Evolutionary conservation across 331 rosid genomes (phyloP), one percentile per base, ranked within the genome.

Genomic region (Arachis monticola): DNA sequence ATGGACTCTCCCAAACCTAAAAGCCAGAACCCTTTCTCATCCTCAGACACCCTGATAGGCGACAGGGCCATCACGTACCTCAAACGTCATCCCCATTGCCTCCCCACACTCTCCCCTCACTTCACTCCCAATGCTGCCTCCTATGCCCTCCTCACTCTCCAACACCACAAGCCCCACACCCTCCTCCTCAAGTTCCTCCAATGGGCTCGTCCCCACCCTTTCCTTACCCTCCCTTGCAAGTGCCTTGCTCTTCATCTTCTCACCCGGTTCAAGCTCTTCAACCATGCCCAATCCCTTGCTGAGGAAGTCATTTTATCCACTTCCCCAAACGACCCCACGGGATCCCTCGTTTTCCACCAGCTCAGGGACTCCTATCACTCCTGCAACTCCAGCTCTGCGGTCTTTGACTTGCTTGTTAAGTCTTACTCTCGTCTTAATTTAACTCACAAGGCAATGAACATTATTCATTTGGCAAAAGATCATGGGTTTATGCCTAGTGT

Each of bases 91-190:
- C 93, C 98, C 11, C 80, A 77, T 41, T 81, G 67, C 17, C 93
- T 89, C 64, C 8, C 81, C 10, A 81, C 82, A 10, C 83, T 91
- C 14, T 60, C 88, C 75, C 67, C 93, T 58, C 79, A 76, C 64
- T 93, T 93, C 76, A 91, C 96, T 46, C 96, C 96, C 5, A 77
- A 82, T 31, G 93, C 96, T 1, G 93, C 97, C 70, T 85, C 92
- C 57, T 74, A 76, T 80, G 55, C 92, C n/a, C 97, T 94, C 73
- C 86, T 88, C 69, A 84, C 82, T 52, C 85, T 91, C 83, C 97
- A 91, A 65, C 79, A 73, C 78, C 83, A 88, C 82, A 85, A 74
- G 67, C 7, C 72, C 80, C 67, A 81, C 22, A 82, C 78, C 75
- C 75, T 90, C 22, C 81, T 76, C 75, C 73, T 90, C 64, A 88